These are phyloP conservation scores for Yarrowia hollandica DNA, from an alignment of 805 yeast species.

Conservation along the genomic window DNA sequence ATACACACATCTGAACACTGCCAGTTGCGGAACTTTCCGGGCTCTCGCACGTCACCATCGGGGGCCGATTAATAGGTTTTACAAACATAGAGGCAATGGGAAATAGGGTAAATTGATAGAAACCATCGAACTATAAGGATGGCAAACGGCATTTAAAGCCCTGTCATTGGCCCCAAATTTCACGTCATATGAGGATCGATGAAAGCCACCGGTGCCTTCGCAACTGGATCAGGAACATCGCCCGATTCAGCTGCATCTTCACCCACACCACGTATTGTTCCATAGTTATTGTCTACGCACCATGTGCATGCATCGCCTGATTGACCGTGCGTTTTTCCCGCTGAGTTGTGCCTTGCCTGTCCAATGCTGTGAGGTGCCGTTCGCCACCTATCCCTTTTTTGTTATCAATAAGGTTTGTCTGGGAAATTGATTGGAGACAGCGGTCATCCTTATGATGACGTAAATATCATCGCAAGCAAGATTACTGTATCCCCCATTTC, in stretches of 20 bases:
- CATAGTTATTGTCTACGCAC: not conserved
- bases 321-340: slow-evolving; percentile 23
- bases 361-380: slow-evolving; percentile 17
- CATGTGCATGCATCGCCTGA: slow-evolving; percentile 21
- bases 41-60: not conserved
- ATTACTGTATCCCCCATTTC: too few relatives aligned
- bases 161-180: not conserved
- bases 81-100: not conserved
- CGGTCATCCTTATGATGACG: not conserved
- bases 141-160: not conserved
- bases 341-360: slow-evolving; percentile 20
- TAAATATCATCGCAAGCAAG: not conserved
- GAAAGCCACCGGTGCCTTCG: not conserved
- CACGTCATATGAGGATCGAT: not conserved
- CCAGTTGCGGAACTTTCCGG: not conserved
- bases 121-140: slow-evolving; percentile 4
- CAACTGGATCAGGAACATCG: not conserved
- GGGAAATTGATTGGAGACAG: not conserved
- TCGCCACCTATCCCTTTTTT: slow-evolving; percentile 30
- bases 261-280: not conserved
- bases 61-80: slow-evolving; percentile 11
- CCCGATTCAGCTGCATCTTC: not conserved
- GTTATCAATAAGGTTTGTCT: not conserved
- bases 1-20: not conserved
- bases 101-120: not conserved